Conservation (phyloP, 1,284 basidiomycete genomes). For the Naganishia cerealis region DNA sequence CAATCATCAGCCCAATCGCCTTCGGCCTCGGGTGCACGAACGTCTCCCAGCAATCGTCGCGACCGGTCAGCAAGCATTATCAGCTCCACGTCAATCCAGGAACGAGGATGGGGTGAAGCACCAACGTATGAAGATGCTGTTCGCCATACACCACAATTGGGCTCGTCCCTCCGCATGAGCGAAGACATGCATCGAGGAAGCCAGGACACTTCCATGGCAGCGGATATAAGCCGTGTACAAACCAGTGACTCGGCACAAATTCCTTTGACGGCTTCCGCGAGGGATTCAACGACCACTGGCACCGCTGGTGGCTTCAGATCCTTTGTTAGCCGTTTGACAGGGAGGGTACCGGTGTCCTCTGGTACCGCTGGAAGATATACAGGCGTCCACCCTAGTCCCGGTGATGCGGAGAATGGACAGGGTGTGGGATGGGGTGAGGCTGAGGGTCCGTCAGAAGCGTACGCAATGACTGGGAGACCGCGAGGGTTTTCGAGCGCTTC, state of each 20-base stretch:
- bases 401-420: constrained; percentile 15
- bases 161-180: constrained; percentile 12
- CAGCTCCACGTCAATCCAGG: constrained; percentile 22
- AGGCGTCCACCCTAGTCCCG: background rate
- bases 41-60: background rate
- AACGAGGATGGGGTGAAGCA: constrained; percentile 32
- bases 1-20: background rate
- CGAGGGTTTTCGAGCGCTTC: constrained; percentile 31
- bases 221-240: constrained; percentile 1
- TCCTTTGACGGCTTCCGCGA: background rate
- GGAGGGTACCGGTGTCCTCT: constrained; percentile 11
- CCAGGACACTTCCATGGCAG: constrained; percentile 1
- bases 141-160: background rate
- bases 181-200: constrained; percentile 6
- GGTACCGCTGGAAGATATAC: background rate
- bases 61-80: constrained; percentile 13
- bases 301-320: constrained; percentile 24
- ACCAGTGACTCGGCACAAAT: constrained; percentile 7
- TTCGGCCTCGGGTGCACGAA: background rate
- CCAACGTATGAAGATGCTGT: constrained; percentile 29
- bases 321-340: constrained; percentile 28
- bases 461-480: constrained; percentile 19
- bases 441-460: constrained; percentile 12
- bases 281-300: background rate
- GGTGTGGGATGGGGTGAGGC: background rate